A percentile compares a stretch with the other conserved stretches of the same genome.
phyloP scores from a whole-genome alignment of 768 basidiomycete genomes.

The Termitomyces sp. region DNA sequence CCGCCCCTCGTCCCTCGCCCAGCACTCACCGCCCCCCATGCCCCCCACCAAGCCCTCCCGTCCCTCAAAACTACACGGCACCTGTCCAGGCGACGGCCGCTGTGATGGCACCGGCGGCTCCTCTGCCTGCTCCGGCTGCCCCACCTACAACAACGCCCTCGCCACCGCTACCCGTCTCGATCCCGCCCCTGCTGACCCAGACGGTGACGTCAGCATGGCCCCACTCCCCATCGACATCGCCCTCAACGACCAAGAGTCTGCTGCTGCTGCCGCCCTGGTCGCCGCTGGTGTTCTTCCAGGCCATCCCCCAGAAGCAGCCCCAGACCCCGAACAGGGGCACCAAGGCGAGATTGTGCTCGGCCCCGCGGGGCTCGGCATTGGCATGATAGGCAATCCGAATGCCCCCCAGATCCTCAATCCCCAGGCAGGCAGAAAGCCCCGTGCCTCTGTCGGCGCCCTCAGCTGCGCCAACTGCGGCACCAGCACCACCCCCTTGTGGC shows the following conservation, averaged over 20 bases:
- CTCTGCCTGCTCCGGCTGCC: constrained; percentile 90
- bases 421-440: constrained; percentile 23
- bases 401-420: constrained; percentile 4
- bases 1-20: constrained; percentile 57
- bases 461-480: constrained; percentile 88
- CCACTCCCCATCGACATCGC: constrained; percentile 7
- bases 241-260: constrained; percentile 11
- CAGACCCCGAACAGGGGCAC: not conserved
- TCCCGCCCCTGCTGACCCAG: constrained; percentile 16
- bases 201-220: constrained; percentile 13
- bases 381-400: constrained; percentile 16
- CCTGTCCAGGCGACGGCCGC: constrained; percentile 97
- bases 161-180: constrained; percentile 22
- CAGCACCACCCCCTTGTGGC: constrained; percentile 86
- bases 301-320: not conserved
- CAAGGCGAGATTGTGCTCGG: constrained; percentile 12
- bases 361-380: constrained; percentile 14
- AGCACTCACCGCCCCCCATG: constrained; percentile 23
- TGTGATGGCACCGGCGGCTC: constrained; percentile 98
- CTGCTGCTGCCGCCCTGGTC: constrained; percentile 15
- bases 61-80: constrained; percentile 35
- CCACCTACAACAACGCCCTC: constrained; percentile 88
- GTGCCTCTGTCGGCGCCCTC: constrained; percentile 60
- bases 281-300: constrained; percentile 14
- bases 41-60: constrained; percentile 4